A percentile compares a stretch with the other conserved stretches of the same genome.
Conservation (phyloP, 73 alveolate genomes). For the Durusdinium trenchii region DNA sequence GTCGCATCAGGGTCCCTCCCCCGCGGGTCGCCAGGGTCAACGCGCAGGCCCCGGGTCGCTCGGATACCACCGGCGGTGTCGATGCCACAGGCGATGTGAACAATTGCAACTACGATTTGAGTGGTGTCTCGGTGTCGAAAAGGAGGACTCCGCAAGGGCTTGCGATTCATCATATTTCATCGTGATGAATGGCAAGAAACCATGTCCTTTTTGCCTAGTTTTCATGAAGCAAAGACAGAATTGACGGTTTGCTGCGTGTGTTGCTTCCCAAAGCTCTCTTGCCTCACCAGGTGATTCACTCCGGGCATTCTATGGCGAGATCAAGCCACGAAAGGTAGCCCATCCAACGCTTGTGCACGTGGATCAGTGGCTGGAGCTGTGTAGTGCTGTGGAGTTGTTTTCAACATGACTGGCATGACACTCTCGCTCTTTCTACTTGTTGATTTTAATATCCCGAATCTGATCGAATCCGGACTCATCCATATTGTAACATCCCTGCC, state of each 20-base stretch:
- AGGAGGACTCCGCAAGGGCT: background rate
- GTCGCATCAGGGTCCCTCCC: too few species aligned
- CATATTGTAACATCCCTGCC: too few species aligned
- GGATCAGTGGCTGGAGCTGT: background rate
- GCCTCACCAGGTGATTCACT: constrained; percentile 43
- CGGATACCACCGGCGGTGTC: too few species aligned
- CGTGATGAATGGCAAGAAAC: background rate
- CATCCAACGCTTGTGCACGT: background rate
- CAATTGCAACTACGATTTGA: constrained; percentile 73
- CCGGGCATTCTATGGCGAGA: constrained; percentile 62
- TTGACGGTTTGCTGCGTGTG: too few species aligned
- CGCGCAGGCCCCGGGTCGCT: too few species aligned
- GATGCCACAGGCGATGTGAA: constrained; percentile 51
- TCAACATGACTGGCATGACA: too few species aligned
- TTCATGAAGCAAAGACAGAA: background rate
- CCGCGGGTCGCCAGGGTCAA: too few species aligned
- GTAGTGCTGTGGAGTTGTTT: too few species aligned
- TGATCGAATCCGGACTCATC: too few species aligned
- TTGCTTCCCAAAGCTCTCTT: background rate
- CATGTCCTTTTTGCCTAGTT: background rate
- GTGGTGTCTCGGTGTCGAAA: constrained; percentile 19
- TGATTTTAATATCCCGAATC: too few species aligned
- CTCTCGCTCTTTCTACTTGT: too few species aligned
- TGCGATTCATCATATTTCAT: too few species aligned
- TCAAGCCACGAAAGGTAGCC: constrained; percentile 15